Percentiles rank a stretch among this genome's conserved stretches.
These are phyloP conservation scores for Fraxinus greggii DNA, from an alignment of 305 asterid genomes.

Conservation along the genomic window DNA sequence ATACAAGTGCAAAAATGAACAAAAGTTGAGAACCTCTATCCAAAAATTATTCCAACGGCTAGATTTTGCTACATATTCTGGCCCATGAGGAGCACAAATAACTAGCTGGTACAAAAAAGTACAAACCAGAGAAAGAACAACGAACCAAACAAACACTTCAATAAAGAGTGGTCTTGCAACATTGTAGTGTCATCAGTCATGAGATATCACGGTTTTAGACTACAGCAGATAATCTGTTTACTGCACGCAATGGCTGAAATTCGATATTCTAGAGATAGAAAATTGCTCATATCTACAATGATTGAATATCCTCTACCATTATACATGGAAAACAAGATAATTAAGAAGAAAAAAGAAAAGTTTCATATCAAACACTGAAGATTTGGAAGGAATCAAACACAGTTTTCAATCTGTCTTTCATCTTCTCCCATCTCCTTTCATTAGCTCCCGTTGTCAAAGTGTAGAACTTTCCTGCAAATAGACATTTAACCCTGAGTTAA, in stretches of 20 bases:
- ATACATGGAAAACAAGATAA: background rate
- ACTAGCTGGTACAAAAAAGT: background rate
- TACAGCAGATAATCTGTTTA: background rate
- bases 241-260: slow-evolving; percentile 18
- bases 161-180: background rate
- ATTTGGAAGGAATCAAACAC: slow-evolving; percentile 83
- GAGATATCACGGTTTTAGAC: background rate
- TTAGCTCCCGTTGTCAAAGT: slow-evolving; percentile 89
- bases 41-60: background rate
- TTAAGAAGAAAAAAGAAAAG: background rate
- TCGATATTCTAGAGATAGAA: slow-evolving; percentile 22
- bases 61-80: background rate
- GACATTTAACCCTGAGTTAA: background rate
- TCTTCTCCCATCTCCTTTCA: slow-evolving; percentile 93
- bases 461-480: slow-evolving; percentile 73
- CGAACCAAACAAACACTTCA: background rate
- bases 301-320: slow-evolving; percentile 45
- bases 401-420: slow-evolving; percentile 78
- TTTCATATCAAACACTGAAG: slow-evolving; percentile 50
- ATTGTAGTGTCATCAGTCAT: background rate
- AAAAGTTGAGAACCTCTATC: too few relatives aligned
- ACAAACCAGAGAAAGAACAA: background rate
- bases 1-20: background rate
- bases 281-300: slow-evolving; percentile 54
- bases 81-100: background rate